Percentiles rank a stretch among this genome's conserved stretches.
phyloP scores from a whole-genome alignment of 306 rosid genomes.

The Cucurbita argyrosperma region DNA sequence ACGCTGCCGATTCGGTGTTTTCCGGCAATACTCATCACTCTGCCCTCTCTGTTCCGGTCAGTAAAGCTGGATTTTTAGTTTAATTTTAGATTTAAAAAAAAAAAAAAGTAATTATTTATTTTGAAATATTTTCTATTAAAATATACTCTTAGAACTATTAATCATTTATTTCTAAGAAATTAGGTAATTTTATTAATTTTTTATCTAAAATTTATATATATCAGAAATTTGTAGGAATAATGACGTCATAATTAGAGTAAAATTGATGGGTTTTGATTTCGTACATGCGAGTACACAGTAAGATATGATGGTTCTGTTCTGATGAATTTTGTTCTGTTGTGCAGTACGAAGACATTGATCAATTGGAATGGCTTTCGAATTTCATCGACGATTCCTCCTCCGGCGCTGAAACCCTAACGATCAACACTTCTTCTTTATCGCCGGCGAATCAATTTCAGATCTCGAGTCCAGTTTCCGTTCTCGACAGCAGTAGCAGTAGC shows the following conservation, averaged over 20 bases:
- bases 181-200: too few species aligned
- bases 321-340: not conserved
- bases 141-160: too few species aligned
- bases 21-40: conserved; percentile 36
- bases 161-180: too few species aligned
- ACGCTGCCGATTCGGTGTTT: conserved; percentile 45
- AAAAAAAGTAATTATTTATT: too few species aligned
- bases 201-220: too few species aligned
- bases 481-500: conserved; percentile 85
- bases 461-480: conserved; percentile 83
- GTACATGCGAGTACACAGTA: conserved; percentile 12
- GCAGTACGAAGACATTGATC: conserved; percentile 84
- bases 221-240: not conserved
- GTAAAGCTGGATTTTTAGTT: not conserved
- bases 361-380: conserved; percentile 83
- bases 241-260: conserved; percentile 6
- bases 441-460: conserved; percentile 39
- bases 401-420: conserved; percentile 50
- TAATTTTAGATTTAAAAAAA: too few species aligned
- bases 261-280: not conserved
- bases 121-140: too few species aligned
- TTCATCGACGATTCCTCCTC: conserved; percentile 82
- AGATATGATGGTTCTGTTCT: not conserved
- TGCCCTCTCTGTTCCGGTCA: conserved; percentile 82
- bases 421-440: conserved; percentile 22